Base-by-base conservation (phyloP, 2,329 filamentous ascomycete species). In the Cadophora sp. region DNA sequence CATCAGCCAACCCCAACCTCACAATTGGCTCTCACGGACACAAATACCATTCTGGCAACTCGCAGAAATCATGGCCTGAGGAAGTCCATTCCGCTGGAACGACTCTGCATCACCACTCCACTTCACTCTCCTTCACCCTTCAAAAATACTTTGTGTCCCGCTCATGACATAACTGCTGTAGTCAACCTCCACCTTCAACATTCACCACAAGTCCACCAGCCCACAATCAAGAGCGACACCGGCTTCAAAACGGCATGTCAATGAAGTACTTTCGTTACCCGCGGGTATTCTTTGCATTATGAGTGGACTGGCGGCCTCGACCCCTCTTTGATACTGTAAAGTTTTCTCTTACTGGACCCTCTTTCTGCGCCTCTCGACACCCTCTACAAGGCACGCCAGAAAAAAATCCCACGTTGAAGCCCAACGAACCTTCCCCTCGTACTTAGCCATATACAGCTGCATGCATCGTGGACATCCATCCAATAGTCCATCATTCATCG, bases 361-460 rank as follows among this genome's bases (percentile, higher is more conserved):
- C 14, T 60, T 43, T 24, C 34, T 37, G 34, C 34, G 34, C 34
- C 34, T 37, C 34, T 37, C 14, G 34, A 37, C 14, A 37, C 40
- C 40, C 40, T 43, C 19, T 14, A 14, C 40, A 43, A 19, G 56
- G 31, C 56, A 19, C n/a, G n/a, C n/a, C 31, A 26, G 24, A 24
- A 37, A 43, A 34, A 43, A 24, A 43, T 48, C 58, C 58, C 34
- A 48, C 58, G 58, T 46, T 62, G 59, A 31, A 62, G 40, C 59
- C 59, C 59, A 31, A 62, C 40, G 59, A 62, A 48, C 40, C 37
- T 46, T 50, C 37, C 40, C n/a, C 19, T 43, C 40, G 22, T 46
- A 26, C 34, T 46, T 58, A 16, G 9, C 56, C 31, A 59, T 22
- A 59, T 48, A 62, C 40, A 31, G 59, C 24, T 48, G 59, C 59